Percentiles rank a stretch among this genome's conserved stretches.
Conservation (phyloP, 805 yeast genomes). For the Lipomyces sp. region DNA sequence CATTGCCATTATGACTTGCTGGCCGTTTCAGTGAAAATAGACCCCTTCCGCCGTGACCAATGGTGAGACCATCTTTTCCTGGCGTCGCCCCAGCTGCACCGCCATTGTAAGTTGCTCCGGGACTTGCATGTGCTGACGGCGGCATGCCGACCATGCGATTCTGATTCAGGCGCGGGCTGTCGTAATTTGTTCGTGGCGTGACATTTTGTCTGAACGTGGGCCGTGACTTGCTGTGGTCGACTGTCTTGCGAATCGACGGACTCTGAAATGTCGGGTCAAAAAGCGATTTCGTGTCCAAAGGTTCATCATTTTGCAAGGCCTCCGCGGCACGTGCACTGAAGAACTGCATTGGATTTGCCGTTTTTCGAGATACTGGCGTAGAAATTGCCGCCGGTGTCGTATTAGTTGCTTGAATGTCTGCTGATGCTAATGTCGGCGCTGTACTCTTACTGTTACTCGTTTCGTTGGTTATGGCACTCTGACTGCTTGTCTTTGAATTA, state of each 20-base stretch:
- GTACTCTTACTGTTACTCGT: too few relatives aligned
- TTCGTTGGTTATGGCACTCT: too few relatives aligned
- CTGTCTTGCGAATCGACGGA: constrained; percentile 34
- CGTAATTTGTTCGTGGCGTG: not conserved
- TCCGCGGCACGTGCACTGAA: constrained; percentile 35
- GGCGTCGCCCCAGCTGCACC: too few relatives aligned
- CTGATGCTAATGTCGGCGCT: too few relatives aligned
- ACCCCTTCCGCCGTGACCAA: not conserved
- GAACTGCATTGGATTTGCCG: constrained; percentile 20
- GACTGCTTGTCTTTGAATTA: too few relatives aligned
- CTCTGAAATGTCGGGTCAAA: constrained; percentile 31
- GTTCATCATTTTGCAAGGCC: constrained; percentile 30
- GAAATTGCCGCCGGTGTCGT: not conserved
- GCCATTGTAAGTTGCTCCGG: too few relatives aligned
- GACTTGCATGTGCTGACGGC: not conserved
- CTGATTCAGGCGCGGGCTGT: constrained; percentile 6
- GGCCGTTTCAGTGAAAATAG: too few relatives aligned
- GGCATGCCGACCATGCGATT: constrained; percentile 14
- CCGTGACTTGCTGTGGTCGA: constrained; percentile 32
- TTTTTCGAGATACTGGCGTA: not conserved
- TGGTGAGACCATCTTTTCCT: too few relatives aligned
- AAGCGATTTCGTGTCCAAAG: constrained; percentile 26
- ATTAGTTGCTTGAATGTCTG: too few relatives aligned
- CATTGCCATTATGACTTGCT: too few relatives aligned
- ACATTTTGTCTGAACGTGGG: constrained; percentile 24